A percentile compares a stretch with the other conserved stretches of the same genome.
phyloP scores from a whole-genome alignment of 257 asterid genomes.

The Penstemon davidsonii region DNA sequence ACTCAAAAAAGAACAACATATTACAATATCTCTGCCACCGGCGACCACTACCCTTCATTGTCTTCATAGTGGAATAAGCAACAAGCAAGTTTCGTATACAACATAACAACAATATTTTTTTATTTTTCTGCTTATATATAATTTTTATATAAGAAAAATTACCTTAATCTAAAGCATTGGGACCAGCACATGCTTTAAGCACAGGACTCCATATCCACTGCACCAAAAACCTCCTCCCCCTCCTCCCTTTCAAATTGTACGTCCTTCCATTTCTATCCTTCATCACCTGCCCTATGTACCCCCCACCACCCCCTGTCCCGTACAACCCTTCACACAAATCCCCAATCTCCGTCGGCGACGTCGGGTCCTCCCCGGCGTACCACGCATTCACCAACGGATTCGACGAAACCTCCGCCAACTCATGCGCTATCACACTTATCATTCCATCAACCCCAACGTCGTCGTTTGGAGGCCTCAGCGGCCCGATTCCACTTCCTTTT shows the following conservation, averaged over 20 bases:
- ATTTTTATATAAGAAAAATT: background rate
- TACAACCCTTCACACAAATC: constrained; percentile 92
- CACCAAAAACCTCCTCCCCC: constrained; percentile 69
- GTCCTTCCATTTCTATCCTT: constrained; percentile 61
- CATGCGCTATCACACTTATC: constrained; percentile 90
- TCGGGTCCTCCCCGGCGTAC: constrained; percentile 97
- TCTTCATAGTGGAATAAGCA: no score
- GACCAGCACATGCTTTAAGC: constrained; percentile 84
- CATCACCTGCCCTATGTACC: constrained; percentile 75
- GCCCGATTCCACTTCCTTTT: constrained; percentile 55
- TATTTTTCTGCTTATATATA: no score
- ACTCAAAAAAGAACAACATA: background rate
- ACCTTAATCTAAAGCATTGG: constrained; percentile 65
- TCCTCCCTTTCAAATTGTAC: constrained; percentile 68
- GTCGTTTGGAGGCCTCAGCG: constrained; percentile 65
- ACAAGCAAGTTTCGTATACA: no score
- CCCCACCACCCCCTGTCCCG: constrained; percentile 93
- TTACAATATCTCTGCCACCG: background rate
- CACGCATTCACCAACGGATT: constrained; percentile 96
- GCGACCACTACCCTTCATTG: no score
- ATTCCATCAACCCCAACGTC: constrained; percentile 86
- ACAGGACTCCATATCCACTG: constrained; percentile 89
- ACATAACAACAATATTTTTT: no score
- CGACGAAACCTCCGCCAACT: constrained; percentile 87
- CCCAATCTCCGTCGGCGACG: constrained; percentile 89